phyloP scores from a whole-genome alignment of 1,139 yeast genomes.

The Zygosaccharomyces pseudobailii region DNA sequence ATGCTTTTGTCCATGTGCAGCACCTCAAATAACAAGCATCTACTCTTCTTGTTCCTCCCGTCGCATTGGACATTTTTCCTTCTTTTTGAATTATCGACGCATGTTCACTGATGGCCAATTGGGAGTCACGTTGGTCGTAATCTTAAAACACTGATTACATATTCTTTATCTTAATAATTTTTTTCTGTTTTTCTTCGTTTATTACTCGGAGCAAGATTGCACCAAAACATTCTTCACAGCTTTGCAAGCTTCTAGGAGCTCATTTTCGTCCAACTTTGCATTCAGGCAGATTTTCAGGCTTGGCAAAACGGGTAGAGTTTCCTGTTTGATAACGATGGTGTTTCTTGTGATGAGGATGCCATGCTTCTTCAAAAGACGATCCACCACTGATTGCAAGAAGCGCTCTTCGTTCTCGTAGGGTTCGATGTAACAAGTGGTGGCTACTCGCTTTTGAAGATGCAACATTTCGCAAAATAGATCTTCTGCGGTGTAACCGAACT shows the following conservation, averaged over 20 bases:
- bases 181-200: background rate
- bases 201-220: slow-evolving; percentile 1
- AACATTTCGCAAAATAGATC: slow-evolving; percentile 26
- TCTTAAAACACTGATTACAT: background rate
- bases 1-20: background rate
- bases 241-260: slow-evolving; percentile 37
- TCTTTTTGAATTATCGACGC: background rate
- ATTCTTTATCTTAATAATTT: background rate
- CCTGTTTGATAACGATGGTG: slow-evolving; percentile 66
- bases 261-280: slow-evolving; percentile 50
- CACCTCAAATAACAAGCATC: background rate
- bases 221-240: background rate
- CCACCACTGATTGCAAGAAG: slow-evolving; percentile 60
- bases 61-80: background rate
- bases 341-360: slow-evolving; percentile 66
- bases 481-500: slow-evolving; percentile 30
- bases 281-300: slow-evolving; percentile 61
- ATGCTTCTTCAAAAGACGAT: slow-evolving; percentile 45
- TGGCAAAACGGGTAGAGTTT: slow-evolving; percentile 70
- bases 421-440: slow-evolving; percentile 35
- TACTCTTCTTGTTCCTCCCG: background rate
- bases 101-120: background rate
- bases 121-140: background rate
- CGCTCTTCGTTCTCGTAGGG: slow-evolving; percentile 56
- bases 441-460: slow-evolving; percentile 29